phyloP scores from a whole-genome alignment of 352 stramenopile species.

The Peronosclerospora sorghi region DNA sequence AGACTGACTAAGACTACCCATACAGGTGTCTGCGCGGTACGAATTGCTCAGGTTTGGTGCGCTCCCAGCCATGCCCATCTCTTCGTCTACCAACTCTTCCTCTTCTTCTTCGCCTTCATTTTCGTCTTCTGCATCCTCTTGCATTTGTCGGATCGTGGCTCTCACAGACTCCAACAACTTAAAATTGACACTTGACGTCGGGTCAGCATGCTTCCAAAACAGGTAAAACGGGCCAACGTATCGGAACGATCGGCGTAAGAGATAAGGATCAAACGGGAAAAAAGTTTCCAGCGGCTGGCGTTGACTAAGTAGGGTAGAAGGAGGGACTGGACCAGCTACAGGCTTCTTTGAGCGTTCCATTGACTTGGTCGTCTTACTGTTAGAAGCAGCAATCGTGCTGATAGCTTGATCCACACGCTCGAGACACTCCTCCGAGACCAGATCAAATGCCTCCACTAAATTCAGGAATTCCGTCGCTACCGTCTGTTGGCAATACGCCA shows the following conservation, averaged over 20 bases:
- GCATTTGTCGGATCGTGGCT: constrained; percentile 43
- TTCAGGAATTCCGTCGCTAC: constrained; percentile 79
- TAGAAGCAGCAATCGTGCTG: constrained; percentile 27
- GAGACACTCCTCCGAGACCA: constrained; percentile 67
- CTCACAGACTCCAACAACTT: constrained; percentile 54
- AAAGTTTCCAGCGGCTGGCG: constrained; percentile 80
- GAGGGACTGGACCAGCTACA: constrained; percentile 17
- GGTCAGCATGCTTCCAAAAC: constrained; percentile 89
- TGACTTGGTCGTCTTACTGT: constrained; percentile 33
- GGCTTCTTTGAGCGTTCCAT: constrained; percentile 61
- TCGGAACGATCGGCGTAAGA: constrained; percentile 88
- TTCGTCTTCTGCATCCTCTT: constrained; percentile 37
- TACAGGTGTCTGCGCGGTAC: constrained; percentile 38
- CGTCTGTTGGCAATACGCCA: constrained; percentile 69
- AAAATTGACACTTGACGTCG: constrained; percentile 58
- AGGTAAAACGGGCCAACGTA: constrained; percentile 91
- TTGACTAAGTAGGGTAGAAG: constrained; percentile 32
- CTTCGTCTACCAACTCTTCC: constrained; percentile 35
- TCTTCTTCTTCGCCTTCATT: constrained; percentile 33
- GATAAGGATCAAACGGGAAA: constrained; percentile 97
- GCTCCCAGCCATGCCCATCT: constrained; percentile 53
- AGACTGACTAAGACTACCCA: constrained; percentile 35
- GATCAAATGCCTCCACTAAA: constrained; percentile 62
- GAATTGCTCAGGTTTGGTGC: constrained; percentile 13
- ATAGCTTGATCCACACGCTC: constrained; percentile 67